Conservation (phyloP, 2,329 filamentous ascomycete genomes). For the Ambrosiella xylebori region DNA sequence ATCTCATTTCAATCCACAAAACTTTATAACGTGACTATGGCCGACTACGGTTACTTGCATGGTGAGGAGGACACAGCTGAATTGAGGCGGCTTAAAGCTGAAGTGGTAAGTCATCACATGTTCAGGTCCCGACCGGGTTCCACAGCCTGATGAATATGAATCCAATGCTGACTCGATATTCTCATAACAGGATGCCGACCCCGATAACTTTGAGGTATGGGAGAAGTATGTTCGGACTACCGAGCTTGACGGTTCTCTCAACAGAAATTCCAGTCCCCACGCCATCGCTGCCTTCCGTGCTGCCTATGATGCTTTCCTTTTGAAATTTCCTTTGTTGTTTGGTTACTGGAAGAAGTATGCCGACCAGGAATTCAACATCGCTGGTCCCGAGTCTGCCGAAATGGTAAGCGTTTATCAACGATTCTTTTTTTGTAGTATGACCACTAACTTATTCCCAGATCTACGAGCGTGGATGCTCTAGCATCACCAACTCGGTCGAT, state of each 20-base stretch:
- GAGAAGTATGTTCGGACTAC: constrained; percentile 75
- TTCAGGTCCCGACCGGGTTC: background rate
- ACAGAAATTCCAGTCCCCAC: constrained; percentile 89
- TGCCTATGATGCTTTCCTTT: constrained; percentile 80
- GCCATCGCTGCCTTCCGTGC: constrained; percentile 75
- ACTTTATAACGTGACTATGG: constrained; percentile 2
- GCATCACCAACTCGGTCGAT: constrained; percentile 85
- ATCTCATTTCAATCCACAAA: background rate
- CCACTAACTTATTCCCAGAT: constrained; percentile 38
- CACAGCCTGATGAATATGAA: background rate
- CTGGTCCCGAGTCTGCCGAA: constrained; percentile 89
- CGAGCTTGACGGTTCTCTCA: constrained; percentile 85
- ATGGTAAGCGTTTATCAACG: constrained; percentile 43
- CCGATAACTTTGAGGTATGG: constrained; percentile 89
- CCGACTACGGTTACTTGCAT: constrained; percentile 8
- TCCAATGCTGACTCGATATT: background rate
- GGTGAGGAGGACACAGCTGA: constrained; percentile 63
- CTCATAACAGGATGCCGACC: constrained; percentile 39
- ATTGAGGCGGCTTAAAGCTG: constrained; percentile 59
- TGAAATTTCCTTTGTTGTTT: constrained; percentile 88
- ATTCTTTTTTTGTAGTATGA: background rate
- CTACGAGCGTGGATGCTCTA: constrained; percentile 87
- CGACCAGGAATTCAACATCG: constrained; percentile 91
- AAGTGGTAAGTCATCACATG: constrained; percentile 44
- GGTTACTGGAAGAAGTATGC: constrained; percentile 99